Evolutionary conservation across 1,284 basidiomycete genomes (phyloP), one percentile per base, ranked within the genome.

Genomic region (Cryptococcus sp.): DNA sequence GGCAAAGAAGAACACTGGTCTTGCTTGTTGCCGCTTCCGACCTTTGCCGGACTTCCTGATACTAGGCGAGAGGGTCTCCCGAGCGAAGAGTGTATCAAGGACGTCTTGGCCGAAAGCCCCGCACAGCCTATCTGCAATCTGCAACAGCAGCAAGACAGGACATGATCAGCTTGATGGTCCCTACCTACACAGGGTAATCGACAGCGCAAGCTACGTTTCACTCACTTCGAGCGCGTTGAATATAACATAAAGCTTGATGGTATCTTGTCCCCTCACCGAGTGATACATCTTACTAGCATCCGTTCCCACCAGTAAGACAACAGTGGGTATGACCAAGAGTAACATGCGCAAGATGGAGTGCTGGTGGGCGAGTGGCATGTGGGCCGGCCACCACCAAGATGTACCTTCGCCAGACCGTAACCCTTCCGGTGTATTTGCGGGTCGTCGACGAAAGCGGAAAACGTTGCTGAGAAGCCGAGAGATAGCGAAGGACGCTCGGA

Each of bases 241-340:
- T 61, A 99, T 97, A 62, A 99, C 96, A 80, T 98, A 98, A 55
- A 99, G 81, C 81, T 99, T 99, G 81, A 99, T 94, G 3, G 91
- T 95, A 71, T 97, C 93, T 79, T 99, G 96, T 0, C 95, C 96
- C n/a, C 96, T 87, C 53, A 99, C 97, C 19, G 89, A 90, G 73
- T 99, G 96, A 70, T 99, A 99, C 76, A 99, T 96, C 80, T 96
- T 96, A 80, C 93, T 96, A 13, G 93, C 90, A 73, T 99, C 95
- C 5, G 94, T 95, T 35, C 94, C 82, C 3, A 89, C 86, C 31
- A 87, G 83, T 5, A 98, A 82, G 40, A 94, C 84, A 35, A 86
- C 68, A 50, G 95, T 85, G 0, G 92, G 89, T 35, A 88, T 75
- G 4, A 89, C 74, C 39, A 99, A 83, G 2, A 99, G 82, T 3